Conservation (phyloP, 805 yeast genomes). For the Kuraishia piskuri region DNA sequence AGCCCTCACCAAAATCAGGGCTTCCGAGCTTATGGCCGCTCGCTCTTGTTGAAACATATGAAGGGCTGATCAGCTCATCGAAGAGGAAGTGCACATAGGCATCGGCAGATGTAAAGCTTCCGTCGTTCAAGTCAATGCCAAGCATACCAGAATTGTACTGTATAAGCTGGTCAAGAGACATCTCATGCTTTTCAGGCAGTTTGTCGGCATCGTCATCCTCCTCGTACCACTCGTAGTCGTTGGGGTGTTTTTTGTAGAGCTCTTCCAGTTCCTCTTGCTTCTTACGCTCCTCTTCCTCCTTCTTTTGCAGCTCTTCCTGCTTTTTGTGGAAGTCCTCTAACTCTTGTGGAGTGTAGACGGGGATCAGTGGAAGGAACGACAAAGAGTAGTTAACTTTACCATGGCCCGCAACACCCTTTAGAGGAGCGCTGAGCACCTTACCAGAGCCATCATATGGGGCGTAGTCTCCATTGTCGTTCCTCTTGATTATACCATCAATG, state of each 20-base stretch:
- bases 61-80: constrained; percentile 59
- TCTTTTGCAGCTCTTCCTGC: constrained; percentile 26
- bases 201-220: constrained; percentile 29
- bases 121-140: constrained; percentile 43
- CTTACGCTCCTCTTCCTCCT: constrained; percentile 24
- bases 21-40: constrained; percentile 34
- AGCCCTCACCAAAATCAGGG: constrained; percentile 46
- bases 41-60: constrained; percentile 41
- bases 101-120: constrained; percentile 38
- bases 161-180: constrained; percentile 44
- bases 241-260: constrained; percentile 46
- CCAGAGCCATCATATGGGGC: constrained; percentile 43
- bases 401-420: constrained; percentile 32
- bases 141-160: constrained; percentile 55
- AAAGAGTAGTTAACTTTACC: constrained; percentile 47
- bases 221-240: constrained; percentile 56
- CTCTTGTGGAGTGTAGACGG: constrained; percentile 55
- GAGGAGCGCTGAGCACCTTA: constrained; percentile 28
- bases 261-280: constrained; percentile 42
- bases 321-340: constrained; percentile 33
- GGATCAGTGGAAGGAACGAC: constrained; percentile 57
- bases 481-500: constrained; percentile 38
- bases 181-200: constrained; percentile 22
- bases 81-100: constrained; percentile 48
- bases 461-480: constrained; percentile 36